These are phyloP conservation scores for Rhodotorula sp. DNA, from an alignment of 1,284 basidiomycete species.

Conservation along the genomic window DNA sequence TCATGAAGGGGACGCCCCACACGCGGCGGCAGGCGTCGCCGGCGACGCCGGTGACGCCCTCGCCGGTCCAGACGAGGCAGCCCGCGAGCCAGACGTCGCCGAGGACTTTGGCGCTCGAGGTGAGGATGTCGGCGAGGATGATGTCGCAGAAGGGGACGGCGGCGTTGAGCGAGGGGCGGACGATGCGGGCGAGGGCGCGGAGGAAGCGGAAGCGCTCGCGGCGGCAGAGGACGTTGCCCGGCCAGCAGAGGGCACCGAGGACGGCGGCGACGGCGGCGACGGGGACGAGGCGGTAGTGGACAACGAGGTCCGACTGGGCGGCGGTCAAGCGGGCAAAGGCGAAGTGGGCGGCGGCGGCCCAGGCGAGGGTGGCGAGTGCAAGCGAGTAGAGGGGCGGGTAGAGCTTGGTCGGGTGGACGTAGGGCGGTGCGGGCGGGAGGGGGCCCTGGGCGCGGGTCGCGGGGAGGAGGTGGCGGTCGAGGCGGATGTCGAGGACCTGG, in stretches of 20 bases:
- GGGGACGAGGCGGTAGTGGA: slow-evolving; percentile 26
- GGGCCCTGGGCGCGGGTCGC: not conserved
- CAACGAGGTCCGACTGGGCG: slow-evolving; percentile 20
- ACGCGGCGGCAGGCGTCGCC: slow-evolving; percentile 37
- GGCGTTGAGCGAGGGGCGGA: slow-evolving; percentile 64
- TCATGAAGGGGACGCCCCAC: slow-evolving; percentile 42
- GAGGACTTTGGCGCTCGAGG: slow-evolving; percentile 93
- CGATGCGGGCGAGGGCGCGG: slow-evolving; percentile 67
- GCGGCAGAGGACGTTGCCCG: slow-evolving; percentile 40
- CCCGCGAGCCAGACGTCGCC: slow-evolving; percentile 89
- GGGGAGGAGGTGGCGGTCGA: slow-evolving; percentile 4
- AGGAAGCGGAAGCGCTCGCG: slow-evolving; percentile 41
- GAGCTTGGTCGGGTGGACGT: slow-evolving; percentile 44
- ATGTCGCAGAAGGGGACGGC: slow-evolving; percentile 87
- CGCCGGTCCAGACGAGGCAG: slow-evolving; percentile 63
- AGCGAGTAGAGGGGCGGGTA: slow-evolving; percentile 44
- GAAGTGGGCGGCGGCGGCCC: slow-evolving; percentile 39
- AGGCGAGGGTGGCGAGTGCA: slow-evolving; percentile 22
- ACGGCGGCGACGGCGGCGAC: slow-evolving; percentile 31
- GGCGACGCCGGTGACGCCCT: slow-evolving; percentile 4
- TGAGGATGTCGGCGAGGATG: slow-evolving; percentile 91
- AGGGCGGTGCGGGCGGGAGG: slow-evolving; percentile 7
- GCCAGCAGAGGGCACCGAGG: slow-evolving; percentile 28
- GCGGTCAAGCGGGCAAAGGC: slow-evolving; percentile 31
- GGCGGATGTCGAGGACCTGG: slow-evolving; percentile 59